Conservation (phyloP, 495 filamentous ascomycete genomes). For the Lophium mytilinum region DNA sequence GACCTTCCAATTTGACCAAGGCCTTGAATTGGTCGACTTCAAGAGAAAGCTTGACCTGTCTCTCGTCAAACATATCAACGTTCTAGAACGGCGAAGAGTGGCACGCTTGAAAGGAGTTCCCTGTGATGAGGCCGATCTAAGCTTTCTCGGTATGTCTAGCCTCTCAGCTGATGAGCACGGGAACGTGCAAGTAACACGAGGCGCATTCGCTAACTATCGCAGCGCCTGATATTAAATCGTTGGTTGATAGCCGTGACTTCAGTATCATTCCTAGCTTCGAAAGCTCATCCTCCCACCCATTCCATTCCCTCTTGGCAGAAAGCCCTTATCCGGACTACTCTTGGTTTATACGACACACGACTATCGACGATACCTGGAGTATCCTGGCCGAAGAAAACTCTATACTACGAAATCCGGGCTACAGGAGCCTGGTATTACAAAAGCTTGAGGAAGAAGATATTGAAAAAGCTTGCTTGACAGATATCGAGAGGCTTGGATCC, state of each 20-base stretch:
- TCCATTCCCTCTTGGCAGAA: background rate
- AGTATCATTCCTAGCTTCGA: conserved; percentile 6
- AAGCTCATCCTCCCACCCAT: background rate
- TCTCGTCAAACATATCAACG: conserved; percentile 12
- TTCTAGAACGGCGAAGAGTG: conserved; percentile 14
- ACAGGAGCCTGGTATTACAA: background rate
- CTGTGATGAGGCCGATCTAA: background rate
- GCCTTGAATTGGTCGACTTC: conserved; percentile 8
- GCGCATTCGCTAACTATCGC: background rate
- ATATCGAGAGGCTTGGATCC: background rate
- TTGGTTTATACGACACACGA: background rate
- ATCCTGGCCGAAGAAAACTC: background rate
- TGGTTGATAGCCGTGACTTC: conserved; percentile 9
- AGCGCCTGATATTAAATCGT: background rate
- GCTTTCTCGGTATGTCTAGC: conserved; percentile 4
- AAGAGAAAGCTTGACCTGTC: conserved; percentile 1
- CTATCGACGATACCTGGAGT: background rate
- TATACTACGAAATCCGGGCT: background rate
- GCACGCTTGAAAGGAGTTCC: conserved; percentile 9
- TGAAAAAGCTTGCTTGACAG: background rate
- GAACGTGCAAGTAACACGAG: background rate
- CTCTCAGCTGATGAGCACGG: background rate
- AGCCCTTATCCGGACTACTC: background rate
- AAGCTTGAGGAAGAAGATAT: background rate
- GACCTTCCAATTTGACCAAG: conserved; percentile 9